Percentiles rank a stretch among this genome's conserved stretches.
Conservation (phyloP, 495 filamentous ascomycete genomes). For the Coniosporium apollinis region DNA sequence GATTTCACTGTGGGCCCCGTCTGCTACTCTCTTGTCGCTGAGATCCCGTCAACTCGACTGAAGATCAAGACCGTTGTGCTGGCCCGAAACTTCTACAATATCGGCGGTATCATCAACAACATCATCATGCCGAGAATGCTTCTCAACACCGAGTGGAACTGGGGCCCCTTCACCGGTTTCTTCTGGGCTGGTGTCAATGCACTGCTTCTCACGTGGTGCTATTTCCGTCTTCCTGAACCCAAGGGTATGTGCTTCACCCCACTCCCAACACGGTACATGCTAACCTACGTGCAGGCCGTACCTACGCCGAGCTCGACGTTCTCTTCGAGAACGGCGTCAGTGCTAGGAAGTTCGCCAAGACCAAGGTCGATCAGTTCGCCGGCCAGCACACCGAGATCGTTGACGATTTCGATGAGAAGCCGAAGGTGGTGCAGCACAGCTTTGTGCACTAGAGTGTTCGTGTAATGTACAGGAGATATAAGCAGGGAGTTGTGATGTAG, state of each 20-base stretch:
- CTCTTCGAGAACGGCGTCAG: constrained; percentile 20
- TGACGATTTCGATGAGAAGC: constrained; percentile 9
- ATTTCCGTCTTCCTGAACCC: constrained; percentile 24
- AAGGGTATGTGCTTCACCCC: too few species aligned
- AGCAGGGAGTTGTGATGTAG: too few species aligned
- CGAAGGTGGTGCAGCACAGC: neutral
- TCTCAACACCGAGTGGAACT: constrained; percentile 34
- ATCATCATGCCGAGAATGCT: constrained; percentile 36
- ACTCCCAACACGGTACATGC: too few species aligned
- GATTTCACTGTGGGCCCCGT: constrained; percentile 42
- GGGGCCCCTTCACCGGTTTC: constrained; percentile 28
- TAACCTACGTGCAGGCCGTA: too few species aligned
- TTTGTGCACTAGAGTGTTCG: too few species aligned
- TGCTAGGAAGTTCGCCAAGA: constrained; percentile 22
- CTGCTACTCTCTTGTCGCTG: constrained; percentile 43
- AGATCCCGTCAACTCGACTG: constrained; percentile 36
- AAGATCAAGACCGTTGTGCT: constrained; percentile 38
- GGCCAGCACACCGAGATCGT: too few species aligned
- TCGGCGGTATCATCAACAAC: constrained; percentile 23
- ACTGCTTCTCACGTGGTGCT: constrained; percentile 25
- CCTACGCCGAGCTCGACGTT: constrained; percentile 22
- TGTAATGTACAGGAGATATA: too few species aligned
- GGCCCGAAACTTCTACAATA: constrained; percentile 39
- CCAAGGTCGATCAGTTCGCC: constrained; percentile 20
- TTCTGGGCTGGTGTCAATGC: constrained; percentile 1